A percentile compares a stretch with the other conserved stretches of the same genome.
phyloP scores from a whole-genome alignment of 495 filamentous ascomycete genomes.

The Paragyromitra xinjiangensis region DNA sequence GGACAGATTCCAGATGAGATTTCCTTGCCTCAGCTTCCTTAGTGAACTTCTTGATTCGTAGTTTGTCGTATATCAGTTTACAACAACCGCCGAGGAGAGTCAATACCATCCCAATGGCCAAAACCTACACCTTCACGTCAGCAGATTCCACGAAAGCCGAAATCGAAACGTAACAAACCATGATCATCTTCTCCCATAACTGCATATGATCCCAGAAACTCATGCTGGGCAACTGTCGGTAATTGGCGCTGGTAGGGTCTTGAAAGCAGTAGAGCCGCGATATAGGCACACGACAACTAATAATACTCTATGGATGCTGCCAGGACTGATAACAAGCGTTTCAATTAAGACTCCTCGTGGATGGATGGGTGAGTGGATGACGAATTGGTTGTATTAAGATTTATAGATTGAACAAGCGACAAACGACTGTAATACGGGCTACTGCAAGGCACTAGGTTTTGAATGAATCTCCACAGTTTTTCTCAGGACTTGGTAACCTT shows the following conservation, averaged over 20 bases:
- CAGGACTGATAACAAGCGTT: not conserved
- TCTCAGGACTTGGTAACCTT: slow-evolving; percentile 17
- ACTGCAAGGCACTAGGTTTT: slow-evolving; percentile 17
- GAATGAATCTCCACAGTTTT: slow-evolving; percentile 21
- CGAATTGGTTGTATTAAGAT: not conserved
- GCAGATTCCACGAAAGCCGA: not conserved
- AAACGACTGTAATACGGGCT: slow-evolving; percentile 14
- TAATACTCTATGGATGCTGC: not conserved
- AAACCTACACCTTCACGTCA: slow-evolving; percentile 58
- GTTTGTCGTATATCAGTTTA: slow-evolving; percentile 71
- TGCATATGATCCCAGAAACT: slow-evolving; percentile 79
- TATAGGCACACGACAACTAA: not conserved
- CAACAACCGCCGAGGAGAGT: slow-evolving; percentile 61
- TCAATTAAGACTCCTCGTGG: not conserved
- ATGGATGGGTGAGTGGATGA: not conserved
- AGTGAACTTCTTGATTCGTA: slow-evolving; percentile 71
- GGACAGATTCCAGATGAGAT: slow-evolving; percentile 65
- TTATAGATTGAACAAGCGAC: slow-evolving; percentile 29
- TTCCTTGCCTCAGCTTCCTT: slow-evolving; percentile 72
- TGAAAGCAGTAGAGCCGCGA: not conserved
- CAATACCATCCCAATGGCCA: slow-evolving; percentile 53
- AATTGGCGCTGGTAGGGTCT: not conserved
- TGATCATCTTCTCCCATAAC: slow-evolving; percentile 89
- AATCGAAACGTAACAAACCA: slow-evolving; percentile 68
- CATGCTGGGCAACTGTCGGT: slow-evolving; percentile 53